These are phyloP conservation scores for Cystobasidium pallidum DNA, from an alignment of 1,284 basidiomycete genomes.

Conservation along the genomic window DNA sequence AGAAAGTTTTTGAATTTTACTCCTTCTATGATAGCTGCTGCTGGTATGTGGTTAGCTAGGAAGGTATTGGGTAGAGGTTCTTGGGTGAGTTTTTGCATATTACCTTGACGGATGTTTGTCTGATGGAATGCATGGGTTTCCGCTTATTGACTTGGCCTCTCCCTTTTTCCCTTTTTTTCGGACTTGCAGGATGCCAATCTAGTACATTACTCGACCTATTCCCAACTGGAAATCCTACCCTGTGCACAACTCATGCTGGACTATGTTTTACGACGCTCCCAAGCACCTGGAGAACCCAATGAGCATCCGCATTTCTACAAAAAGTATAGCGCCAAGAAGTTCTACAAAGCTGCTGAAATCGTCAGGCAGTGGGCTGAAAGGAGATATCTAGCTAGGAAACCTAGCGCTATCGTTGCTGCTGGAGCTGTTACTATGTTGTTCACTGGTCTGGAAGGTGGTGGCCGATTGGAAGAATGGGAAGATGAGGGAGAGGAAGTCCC, in stretches of 20 bases:
- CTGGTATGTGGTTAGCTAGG: conserved; percentile 87
- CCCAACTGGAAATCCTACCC: conserved; percentile 79
- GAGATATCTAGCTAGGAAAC: conserved; percentile 31
- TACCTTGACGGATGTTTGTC: not conserved
- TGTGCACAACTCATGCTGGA: conserved; percentile 92
- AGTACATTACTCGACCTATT: conserved; percentile 88
- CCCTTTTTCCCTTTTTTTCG: no score
- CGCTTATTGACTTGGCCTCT: not conserved
- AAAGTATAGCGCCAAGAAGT: conserved; percentile 73
- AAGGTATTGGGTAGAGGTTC: conserved; percentile 77
- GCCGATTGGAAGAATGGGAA: conserved; percentile 43
- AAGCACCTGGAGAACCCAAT: conserved; percentile 30
- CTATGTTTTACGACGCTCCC: conserved; percentile 70
- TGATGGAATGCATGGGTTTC: no score
- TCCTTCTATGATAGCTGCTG: conserved; percentile 84
- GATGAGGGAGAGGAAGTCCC: conserved; percentile 32
- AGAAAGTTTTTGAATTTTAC: conserved; percentile 78
- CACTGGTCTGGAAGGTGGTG: conserved; percentile 27
- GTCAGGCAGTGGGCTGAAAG: conserved; percentile 59
- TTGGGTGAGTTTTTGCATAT: conserved; percentile 70
- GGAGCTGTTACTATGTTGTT: conserved; percentile 17
- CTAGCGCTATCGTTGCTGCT: not conserved
- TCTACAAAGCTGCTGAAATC: conserved; percentile 70
- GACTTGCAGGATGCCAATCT: conserved; percentile 75
- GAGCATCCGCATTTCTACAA: conserved; percentile 72